phyloP scores from a whole-genome alignment of 2,329 filamentous ascomycete genomes.

The Biscogniauxia sp. region DNA sequence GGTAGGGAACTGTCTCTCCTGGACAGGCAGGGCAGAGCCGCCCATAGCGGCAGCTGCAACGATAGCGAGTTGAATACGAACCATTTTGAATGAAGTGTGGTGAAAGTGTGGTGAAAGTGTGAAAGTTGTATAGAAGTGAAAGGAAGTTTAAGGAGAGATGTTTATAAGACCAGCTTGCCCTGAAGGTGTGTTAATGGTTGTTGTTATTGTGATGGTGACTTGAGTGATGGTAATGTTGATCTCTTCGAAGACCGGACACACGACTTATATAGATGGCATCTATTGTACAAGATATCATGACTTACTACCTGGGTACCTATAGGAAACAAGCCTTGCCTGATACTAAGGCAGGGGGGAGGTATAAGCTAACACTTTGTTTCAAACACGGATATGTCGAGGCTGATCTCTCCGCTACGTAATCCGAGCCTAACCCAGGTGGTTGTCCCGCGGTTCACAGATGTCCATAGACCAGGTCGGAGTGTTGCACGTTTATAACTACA shows the following conservation, averaged over 20 bases:
- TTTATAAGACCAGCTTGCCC: not conserved
- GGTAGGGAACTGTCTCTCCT: slow-evolving; percentile 7
- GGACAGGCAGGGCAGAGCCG: slow-evolving; percentile 10
- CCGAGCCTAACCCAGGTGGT: not conserved
- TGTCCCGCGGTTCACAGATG: not conserved
- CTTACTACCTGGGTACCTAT: not conserved
- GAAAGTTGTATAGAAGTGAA: not conserved
- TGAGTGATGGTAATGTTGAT: not conserved
- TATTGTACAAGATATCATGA: not conserved
- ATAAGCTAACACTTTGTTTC: not conserved
- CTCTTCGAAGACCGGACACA: not conserved
- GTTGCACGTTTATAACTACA: not conserved
- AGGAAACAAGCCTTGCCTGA: not conserved
- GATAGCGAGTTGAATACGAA: slow-evolving; percentile 12
- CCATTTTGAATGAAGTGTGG: slow-evolving; percentile 10
- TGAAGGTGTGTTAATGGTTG: not conserved
- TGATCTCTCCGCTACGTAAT: not conserved
- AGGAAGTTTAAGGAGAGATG: not conserved
- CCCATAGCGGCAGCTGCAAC: slow-evolving; percentile 9
- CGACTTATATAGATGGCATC: not conserved
- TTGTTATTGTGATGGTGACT: too few species aligned
- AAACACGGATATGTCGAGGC: not conserved
- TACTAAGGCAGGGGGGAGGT: not conserved
- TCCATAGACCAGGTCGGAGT: not conserved
- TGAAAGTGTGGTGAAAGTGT: too few species aligned